These are phyloP conservation scores for Ophiostoma sp. DNA, from an alignment of 2,329 filamentous ascomycete species.

Conservation along the genomic window DNA sequence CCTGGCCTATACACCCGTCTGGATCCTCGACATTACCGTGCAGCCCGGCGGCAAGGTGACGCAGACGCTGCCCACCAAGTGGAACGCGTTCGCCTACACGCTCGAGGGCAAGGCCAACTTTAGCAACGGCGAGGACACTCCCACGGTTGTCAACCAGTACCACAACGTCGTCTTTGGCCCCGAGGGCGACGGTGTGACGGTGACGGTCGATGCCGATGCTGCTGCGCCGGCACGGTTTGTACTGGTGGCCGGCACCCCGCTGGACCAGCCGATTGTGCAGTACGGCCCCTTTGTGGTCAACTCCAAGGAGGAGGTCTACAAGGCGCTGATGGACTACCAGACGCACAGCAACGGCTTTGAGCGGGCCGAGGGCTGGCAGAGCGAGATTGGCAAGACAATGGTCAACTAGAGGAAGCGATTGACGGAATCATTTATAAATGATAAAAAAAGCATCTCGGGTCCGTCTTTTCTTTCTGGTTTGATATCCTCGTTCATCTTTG, in stretches of 20 bases:
- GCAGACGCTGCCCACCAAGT: slow-evolving; percentile 70
- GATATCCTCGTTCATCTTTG: not conserved
- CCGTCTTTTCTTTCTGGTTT: not conserved
- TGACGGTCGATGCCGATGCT: slow-evolving; percentile 62
- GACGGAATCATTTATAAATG: not conserved
- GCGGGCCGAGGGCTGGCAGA: slow-evolving; percentile 70
- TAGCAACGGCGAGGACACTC: slow-evolving; percentile 45
- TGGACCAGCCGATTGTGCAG: slow-evolving; percentile 76
- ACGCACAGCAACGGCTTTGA: slow-evolving; percentile 72
- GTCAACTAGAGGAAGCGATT: slow-evolving; percentile 20
- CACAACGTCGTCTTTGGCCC: slow-evolving; percentile 87
- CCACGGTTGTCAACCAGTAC: slow-evolving; percentile 56
- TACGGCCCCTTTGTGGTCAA: slow-evolving; percentile 82
- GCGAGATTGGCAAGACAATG: slow-evolving; percentile 81
- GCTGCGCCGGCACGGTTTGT: slow-evolving; percentile 57
- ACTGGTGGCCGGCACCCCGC: slow-evolving; percentile 70
- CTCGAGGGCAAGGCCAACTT: slow-evolving; percentile 68
- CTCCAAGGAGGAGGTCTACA: slow-evolving; percentile 64
- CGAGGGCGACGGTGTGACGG: slow-evolving; percentile 68
- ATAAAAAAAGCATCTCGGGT: not conserved
- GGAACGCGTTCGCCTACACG: slow-evolving; percentile 87
- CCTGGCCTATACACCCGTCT: slow-evolving; percentile 90
- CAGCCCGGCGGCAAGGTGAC: slow-evolving; percentile 70
- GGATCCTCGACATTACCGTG: slow-evolving; percentile 80
- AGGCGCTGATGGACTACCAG: slow-evolving; percentile 73